Conservation (phyloP, 192 early-diverging fungal genomes). For the Linnemannia schmuckeri region DNA sequence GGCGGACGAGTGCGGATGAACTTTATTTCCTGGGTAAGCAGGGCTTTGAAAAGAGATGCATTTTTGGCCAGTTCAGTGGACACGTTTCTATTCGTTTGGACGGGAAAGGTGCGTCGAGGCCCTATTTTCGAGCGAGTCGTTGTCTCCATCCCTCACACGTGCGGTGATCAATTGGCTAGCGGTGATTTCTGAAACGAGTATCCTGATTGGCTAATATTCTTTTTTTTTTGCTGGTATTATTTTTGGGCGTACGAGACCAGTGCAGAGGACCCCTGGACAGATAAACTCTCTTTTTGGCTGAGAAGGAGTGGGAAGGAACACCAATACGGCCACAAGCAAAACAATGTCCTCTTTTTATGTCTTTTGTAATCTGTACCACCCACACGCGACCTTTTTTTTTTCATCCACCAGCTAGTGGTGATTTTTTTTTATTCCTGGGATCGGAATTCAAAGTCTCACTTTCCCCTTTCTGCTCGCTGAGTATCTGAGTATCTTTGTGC, state of each 20-base stretch:
- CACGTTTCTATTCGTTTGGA: background rate
- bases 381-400: constrained; percentile 17
- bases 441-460: background rate
- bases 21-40: background rate
- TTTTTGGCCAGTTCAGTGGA: background rate
- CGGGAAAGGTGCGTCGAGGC: background rate
- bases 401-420: background rate
- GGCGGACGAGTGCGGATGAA: background rate
- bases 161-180: background rate
- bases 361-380: constrained; percentile 1
- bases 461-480: background rate
- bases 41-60: background rate
- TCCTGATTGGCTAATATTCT: background rate
- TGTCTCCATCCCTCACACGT: background rate
- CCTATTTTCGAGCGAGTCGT: background rate
- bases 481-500: too few species aligned
- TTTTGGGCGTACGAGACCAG: background rate
- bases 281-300: background rate
- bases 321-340: background rate
- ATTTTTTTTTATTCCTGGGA: background rate
- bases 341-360: background rate
- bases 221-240: background rate
- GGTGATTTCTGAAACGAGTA: background rate
- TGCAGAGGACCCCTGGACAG: background rate
- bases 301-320: background rate